phyloP scores from a whole-genome alignment of 495 filamentous ascomycete species.

The Hypomontagnella submonticulosa region DNA sequence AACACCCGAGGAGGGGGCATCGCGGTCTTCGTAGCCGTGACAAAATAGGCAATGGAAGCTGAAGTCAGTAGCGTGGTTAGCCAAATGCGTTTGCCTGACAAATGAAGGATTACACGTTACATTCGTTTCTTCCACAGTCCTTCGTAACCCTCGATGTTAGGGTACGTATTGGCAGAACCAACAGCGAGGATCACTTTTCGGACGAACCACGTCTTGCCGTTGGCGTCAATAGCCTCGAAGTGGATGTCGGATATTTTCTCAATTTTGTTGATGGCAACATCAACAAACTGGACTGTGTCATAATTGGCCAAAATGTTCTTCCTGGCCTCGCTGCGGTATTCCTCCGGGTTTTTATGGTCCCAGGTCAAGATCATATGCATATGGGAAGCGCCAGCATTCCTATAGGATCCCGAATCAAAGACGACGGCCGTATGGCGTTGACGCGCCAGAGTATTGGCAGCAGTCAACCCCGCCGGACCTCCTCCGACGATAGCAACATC shows the following conservation, averaged over 20 bases:
- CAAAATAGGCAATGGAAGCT: slow-evolving; percentile 49
- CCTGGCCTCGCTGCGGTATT: slow-evolving; percentile 47
- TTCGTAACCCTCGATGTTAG: slow-evolving; percentile 46
- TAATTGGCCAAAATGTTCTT: slow-evolving; percentile 53
- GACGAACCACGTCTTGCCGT: slow-evolving; percentile 48
- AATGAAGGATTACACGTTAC: no score
- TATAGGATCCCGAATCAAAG: slow-evolving; percentile 58
- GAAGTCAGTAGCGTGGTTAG: no score
- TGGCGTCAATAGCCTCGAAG: slow-evolving; percentile 46
- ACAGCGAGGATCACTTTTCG: slow-evolving; percentile 58
- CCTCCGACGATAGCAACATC: slow-evolving; percentile 63
- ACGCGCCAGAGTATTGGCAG: slow-evolving; percentile 56
- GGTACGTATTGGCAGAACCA: slow-evolving; percentile 49
- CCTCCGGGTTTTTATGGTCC: slow-evolving; percentile 53
- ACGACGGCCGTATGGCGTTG: slow-evolving; percentile 54
- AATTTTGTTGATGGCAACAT: slow-evolving; percentile 45
- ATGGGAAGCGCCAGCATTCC: slow-evolving; percentile 51
- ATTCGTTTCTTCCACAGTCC: slow-evolving; percentile 44
- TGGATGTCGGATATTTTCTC: slow-evolving; percentile 37
- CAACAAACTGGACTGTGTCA: slow-evolving; percentile 50
- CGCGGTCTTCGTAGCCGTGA: slow-evolving; percentile 42
- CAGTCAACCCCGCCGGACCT: slow-evolving; percentile 61
- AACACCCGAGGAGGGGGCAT: slow-evolving; percentile 22
- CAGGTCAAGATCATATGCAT: slow-evolving; percentile 61
- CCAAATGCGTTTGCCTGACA: no score